Conservation (phyloP, 805 yeast genomes). For the Barnettozyma californica region DNA sequence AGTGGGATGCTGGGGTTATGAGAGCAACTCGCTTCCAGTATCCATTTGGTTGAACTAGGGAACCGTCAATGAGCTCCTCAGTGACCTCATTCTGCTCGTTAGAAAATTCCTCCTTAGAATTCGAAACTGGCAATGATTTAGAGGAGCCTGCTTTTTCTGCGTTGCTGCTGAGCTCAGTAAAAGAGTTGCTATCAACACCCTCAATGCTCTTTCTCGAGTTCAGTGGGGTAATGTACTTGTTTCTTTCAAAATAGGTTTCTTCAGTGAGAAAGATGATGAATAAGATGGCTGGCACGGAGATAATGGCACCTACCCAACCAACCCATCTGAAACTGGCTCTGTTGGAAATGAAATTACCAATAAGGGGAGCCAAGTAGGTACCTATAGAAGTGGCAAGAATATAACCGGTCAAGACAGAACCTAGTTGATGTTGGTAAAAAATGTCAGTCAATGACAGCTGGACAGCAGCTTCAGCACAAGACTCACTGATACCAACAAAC, state of each 20-base stretch:
- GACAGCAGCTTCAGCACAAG: slow-evolving; percentile 70
- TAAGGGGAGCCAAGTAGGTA: slow-evolving; percentile 72
- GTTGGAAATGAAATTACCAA: slow-evolving; percentile 68
- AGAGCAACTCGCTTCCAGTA: slow-evolving; percentile 43
- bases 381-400: slow-evolving; percentile 73
- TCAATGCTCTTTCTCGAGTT: slow-evolving; percentile 17
- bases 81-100: slow-evolving; percentile 1
- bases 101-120: neutral
- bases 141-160: neutral
- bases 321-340: slow-evolving; percentile 72
- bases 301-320: slow-evolving; percentile 60
- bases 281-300: slow-evolving; percentile 52
- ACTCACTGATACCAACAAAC: slow-evolving; percentile 76
- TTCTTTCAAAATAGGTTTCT: slow-evolving; percentile 64
- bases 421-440: slow-evolving; percentile 73
- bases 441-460: slow-evolving; percentile 67
- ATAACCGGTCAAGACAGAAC: slow-evolving; percentile 65
- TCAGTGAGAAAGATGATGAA: slow-evolving; percentile 58
- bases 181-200: slow-evolving; percentile 10
- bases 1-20: slow-evolving; percentile 52
- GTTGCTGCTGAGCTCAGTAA: neutral
- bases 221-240: slow-evolving; percentile 33
- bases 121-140: neutral
- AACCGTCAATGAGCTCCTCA: slow-evolving; percentile 33
- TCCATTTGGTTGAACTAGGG: slow-evolving; percentile 35